Conservation (phyloP, 495 filamentous ascomycete species). For the Penicillium paxilli region DNA sequence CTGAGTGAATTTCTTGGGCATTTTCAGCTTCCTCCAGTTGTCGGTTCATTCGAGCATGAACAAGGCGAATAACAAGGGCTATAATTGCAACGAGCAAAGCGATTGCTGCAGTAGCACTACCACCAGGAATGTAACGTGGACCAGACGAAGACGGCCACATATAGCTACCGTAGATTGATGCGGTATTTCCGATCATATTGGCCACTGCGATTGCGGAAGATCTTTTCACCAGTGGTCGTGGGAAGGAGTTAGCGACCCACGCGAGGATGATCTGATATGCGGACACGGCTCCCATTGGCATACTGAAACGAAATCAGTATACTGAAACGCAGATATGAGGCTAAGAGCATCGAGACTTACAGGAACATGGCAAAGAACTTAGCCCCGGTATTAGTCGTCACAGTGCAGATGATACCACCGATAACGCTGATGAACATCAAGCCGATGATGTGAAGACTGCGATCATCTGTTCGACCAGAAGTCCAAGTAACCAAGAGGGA, state of each 20-base stretch:
- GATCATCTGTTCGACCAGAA: conserved; percentile 72
- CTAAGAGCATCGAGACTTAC: too few relatives aligned
- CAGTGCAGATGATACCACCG: conserved; percentile 71
- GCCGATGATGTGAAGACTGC: conserved; percentile 68
- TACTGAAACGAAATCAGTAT: conserved; percentile 10
- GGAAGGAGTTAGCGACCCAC: conserved; percentile 79
- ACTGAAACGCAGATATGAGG: too few relatives aligned
- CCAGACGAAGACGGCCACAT: conserved; percentile 60
- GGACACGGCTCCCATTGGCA: conserved; percentile 66
- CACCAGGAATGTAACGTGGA: conserved; percentile 40
- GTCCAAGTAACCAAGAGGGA: conserved; percentile 72
- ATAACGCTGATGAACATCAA: conserved; percentile 66
- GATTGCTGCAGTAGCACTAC: conserved; percentile 31
- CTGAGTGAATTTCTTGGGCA: conserved; percentile 34
- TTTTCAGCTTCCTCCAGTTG: conserved; percentile 53
- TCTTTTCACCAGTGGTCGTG: conserved; percentile 74
- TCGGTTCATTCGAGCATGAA: conserved; percentile 63
- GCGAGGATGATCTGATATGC: conserved; percentile 54
- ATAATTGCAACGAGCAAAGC: conserved; percentile 29
- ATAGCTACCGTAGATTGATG: conserved; percentile 72
- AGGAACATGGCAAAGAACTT: conserved; percentile 80
- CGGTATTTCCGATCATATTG: conserved; percentile 72
- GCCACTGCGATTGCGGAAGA: conserved; percentile 66
- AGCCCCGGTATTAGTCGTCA: conserved; percentile 61
- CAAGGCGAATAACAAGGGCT: conserved; percentile 29